These are phyloP conservation scores for Citrus reticulata DNA, from an alignment of 345 rosid species.

Conservation along the genomic window DNA sequence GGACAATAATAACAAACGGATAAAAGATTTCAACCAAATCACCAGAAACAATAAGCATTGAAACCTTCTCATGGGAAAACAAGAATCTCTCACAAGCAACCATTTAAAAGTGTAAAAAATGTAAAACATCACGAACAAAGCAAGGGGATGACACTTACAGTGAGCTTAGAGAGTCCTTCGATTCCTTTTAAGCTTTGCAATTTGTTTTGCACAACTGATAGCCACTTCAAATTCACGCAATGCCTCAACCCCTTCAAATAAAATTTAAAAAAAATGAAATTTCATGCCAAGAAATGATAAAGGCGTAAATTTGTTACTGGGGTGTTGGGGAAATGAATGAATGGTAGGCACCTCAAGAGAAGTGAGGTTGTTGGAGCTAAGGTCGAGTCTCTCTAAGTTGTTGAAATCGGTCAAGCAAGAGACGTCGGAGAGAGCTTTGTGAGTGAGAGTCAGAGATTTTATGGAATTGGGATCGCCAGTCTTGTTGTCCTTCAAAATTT, in stretches of 20 bases:
- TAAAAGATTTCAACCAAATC: not conserved
- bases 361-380: no score
- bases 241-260: conserved; percentile 50
- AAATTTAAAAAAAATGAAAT: not conserved
- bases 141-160: conserved; percentile 34
- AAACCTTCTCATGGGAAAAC: no score
- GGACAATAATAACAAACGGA: not conserved
- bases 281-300: not conserved
- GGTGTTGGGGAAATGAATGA: no score
- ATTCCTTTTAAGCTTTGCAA: conserved; percentile 72
- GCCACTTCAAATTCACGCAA: conserved; percentile 79
- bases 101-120: not conserved
- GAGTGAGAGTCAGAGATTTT: no score
- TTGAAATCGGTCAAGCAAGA: no score
- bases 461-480: no score
- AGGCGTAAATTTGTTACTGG: no score
- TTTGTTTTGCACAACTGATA: conserved; percentile 84
- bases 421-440: no score
- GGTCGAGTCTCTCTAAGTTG: no score
- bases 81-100: not conserved
- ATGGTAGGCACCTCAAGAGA: no score
- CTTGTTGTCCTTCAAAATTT: no score
- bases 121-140: not conserved
- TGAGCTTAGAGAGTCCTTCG: conserved; percentile 64
- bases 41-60: no score